Base-by-base conservation (phyloP, 345 rosid species). In the Syzygium aromaticum region DNA sequence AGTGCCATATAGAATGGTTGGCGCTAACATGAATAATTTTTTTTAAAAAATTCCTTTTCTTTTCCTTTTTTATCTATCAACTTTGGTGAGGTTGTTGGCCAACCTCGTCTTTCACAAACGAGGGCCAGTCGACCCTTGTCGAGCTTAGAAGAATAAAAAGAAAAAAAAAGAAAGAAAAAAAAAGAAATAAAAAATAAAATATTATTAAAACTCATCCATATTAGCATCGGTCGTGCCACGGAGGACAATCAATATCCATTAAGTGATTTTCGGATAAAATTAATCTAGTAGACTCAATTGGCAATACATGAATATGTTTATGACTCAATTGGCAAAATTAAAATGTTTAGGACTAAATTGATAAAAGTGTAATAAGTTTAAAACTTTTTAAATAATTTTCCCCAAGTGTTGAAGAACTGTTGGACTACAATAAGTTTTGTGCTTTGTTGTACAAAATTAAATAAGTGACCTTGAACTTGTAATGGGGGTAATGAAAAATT, bases 151-250 rank as follows among this genome's bases (percentile, higher is more conserved):
- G 46, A 43, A 43, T 43, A 43, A 43, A 40, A 43, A 43, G 46
- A 43, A 43, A 43, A 43, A 5, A 7, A 43, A 4, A 59, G 28
- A 59, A 7, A n/a, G 15, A 0, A 57, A 57, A 11, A 56, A 22
- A 25, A 57, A 11, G 28, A 1, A 23, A 12, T 56, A 56, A 54
- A 0, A 0, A 0, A 2, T 54, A 43, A 43, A 43, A 43, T 43
- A 43, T 54, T 54, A 17, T 21, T 3, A 9, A 57, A 25, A 3
- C 11, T 51, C 5, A 27, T 27, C 0, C 1, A 11, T 25, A 1
- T 11, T 0, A 25, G 0, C 11, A 0, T 0, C 2, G 3, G 0
- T 4, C 0, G 15, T 57, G 27, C 27, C 6, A 25, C 14, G 2
- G 11, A 27, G 0, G 1, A 27, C 2, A 3, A 59, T 16, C 6